Evolutionary conservation across 1,284 basidiomycete species (phyloP).

Genomic region (Coniferiporia weirii): DNA sequence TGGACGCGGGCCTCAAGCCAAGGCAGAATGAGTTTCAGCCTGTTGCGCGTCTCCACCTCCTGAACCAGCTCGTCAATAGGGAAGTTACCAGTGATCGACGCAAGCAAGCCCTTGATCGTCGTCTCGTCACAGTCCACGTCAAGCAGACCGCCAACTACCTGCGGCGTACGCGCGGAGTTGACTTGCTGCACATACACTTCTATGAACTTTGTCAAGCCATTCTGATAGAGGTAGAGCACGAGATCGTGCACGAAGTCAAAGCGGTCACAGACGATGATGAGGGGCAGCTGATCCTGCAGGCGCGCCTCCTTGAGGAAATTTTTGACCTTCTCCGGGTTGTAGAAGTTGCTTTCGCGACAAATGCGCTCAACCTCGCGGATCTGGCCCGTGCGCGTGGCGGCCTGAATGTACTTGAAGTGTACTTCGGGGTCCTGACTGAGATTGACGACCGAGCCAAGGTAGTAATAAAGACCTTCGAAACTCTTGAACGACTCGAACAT

Average conservation of each 20-base stretch:
- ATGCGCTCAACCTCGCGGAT: conserved; percentile 99
- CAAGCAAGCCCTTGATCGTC: conserved; percentile 91
- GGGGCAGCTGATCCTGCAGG: conserved; percentile 92
- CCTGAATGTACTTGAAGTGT: conserved; percentile 99
- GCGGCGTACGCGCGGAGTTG: conserved; percentile 96
- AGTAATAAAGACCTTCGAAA: conserved; percentile 98
- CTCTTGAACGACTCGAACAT: conserved; percentile 99
- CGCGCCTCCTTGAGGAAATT: conserved; percentile 99
- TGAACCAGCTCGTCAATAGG: conserved; percentile 97
- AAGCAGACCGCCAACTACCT: conserved; percentile 94
- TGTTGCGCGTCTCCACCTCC: conserved; percentile 95
- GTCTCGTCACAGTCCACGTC: conserved; percentile 98
- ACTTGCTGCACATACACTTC: conserved; percentile 99
- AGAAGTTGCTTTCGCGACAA: conserved; percentile 94
- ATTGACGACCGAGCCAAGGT: conserved; percentile 96
- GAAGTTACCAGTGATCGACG: conserved; percentile 95
- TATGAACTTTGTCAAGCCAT: conserved; percentile 95
- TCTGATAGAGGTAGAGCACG: conserved; percentile 98
- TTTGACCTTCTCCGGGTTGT: conserved; percentile 99
- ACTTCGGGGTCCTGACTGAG: conserved; percentile 95
- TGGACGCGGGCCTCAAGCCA: conserved; percentile 95
- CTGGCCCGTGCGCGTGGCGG: conserved; percentile 96
- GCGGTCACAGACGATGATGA: conserved; percentile 99
- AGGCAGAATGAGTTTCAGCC: conserved; percentile 94
- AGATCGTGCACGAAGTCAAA: conserved; percentile 99